Evolutionary conservation across 2,329 filamentous ascomycete species (phyloP).

Genomic region (Neofusicoccum cordaticola): DNA sequence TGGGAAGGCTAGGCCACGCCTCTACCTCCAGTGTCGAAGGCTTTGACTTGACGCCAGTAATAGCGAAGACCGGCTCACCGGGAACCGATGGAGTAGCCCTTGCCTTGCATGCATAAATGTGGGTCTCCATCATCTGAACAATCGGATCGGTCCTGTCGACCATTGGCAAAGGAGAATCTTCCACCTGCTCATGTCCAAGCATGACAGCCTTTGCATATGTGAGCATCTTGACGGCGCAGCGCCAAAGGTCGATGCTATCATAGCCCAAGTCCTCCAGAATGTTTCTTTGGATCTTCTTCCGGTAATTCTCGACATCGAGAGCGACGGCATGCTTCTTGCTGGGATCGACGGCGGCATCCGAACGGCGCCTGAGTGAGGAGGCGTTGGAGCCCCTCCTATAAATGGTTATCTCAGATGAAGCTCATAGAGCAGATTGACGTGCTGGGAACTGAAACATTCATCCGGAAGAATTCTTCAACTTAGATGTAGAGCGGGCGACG

Average conservation of each 20-base stretch:
- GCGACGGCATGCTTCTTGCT: conserved; percentile 10
- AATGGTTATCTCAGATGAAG: background rate
- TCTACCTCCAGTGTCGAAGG: background rate
- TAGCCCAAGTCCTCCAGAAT: conserved; percentile 33
- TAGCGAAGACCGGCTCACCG: background rate
- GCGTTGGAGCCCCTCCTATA: background rate
- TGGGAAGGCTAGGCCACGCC: background rate
- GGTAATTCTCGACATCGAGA: conserved; percentile 19
- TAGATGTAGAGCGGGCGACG: background rate
- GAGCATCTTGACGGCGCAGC: conserved; percentile 32
- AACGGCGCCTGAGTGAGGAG: background rate
- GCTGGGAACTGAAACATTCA: too few species aligned
- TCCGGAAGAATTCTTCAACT: background rate
- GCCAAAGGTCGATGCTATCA: conserved; percentile 38
- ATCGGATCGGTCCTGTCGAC: conserved; percentile 13
- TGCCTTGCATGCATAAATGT: background rate
- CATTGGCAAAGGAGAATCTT: background rate
- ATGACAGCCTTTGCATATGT: conserved; percentile 29
- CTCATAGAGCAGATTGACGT: background rate
- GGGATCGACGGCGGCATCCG: background rate
- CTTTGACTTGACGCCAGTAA: background rate
- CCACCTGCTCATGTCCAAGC: conserved; percentile 14
- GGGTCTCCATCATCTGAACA: conserved; percentile 6
- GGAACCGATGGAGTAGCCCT: background rate
- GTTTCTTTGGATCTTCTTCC: conserved; percentile 41